Conservation (phyloP, 192 early-diverging fungal species). For the Funneliformis geosporum region DNA sequence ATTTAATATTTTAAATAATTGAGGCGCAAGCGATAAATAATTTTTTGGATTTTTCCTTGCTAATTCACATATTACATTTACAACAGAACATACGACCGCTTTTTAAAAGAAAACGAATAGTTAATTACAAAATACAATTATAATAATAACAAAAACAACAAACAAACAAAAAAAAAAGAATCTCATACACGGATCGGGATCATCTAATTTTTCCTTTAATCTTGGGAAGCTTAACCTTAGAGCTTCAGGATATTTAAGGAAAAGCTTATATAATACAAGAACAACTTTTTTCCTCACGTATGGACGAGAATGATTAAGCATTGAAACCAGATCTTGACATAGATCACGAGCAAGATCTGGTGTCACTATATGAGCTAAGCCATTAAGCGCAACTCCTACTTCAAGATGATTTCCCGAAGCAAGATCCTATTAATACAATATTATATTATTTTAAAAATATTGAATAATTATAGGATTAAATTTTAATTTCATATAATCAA, state of each 20-base stretch:
- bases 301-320: constrained; percentile 90
- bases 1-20: constrained; percentile 88
- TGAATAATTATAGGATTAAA: too few species aligned
- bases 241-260: constrained; percentile 89
- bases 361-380: constrained; percentile 89
- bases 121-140: constrained; percentile 26
- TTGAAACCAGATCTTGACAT: constrained; percentile 78
- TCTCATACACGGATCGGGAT: constrained; percentile 84
- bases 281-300: constrained; percentile 93
- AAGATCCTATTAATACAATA: constrained; percentile 64
- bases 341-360: constrained; percentile 89
- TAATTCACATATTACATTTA: constrained; percentile 97
- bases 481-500: background rate
- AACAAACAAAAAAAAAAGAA: background rate
- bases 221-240: constrained; percentile 76
- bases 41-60: constrained; percentile 89
- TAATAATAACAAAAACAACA: background rate
- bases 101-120: constrained; percentile 26
- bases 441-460: background rate
- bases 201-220: constrained; percentile 86
- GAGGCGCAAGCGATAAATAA: constrained; percentile 93
- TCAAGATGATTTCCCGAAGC: constrained; percentile 81
- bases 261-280: constrained; percentile 84
- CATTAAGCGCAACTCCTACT: constrained; percentile 87
- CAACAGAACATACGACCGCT: constrained; percentile 90